Evolutionary conservation across 495 filamentous ascomycete species (phyloP), one percentile per base, ranked within the genome.

Genomic region (Podospora didyma): DNA sequence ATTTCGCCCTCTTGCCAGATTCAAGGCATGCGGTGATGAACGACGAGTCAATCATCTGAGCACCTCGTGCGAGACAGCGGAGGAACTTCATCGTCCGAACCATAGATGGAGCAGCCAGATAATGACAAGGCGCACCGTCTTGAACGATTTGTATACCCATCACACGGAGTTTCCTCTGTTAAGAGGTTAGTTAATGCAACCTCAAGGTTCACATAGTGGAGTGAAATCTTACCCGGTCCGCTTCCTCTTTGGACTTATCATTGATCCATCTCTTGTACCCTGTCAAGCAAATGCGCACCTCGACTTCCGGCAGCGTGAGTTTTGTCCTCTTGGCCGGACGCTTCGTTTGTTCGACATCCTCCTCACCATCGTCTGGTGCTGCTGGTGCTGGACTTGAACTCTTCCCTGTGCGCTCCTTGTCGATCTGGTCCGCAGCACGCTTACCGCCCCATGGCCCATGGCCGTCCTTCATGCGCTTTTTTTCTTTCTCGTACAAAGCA

Each of bases 81-180:
- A 97, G 86, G 65, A 99, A 99, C 62, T 99, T 99, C 54, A 87
- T 83, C 0, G 94, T 99, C 35, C 93, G 85, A 16, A 96, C 80
- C 58, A 97, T 82, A 7, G 81, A 76, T 1, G 94, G 94, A 2
- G 94, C 93, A 14, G 91, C 91, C 14, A 99, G 82, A 69, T 97
- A 88, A 54, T 89, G 87, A 71, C 87, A 94, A 42, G 79, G 77
- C n/a, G 76, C 75, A 10, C 83, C 82, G 59, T 96, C 87, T 62
- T 85, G 78, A 22, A 89, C 85, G 1, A 96, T 81, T 63, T 85
- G 75, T 52, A 99, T 88, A 24, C 95, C 95, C 19, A 97, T 74
- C 3, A 87, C 82, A 62, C 92, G 87, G 51, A 98, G 79, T 71
- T 88, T 87, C 72, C 80, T 86, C 90, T 96, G 56, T 71, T 66